phyloP scores from a whole-genome alignment of 805 yeast species.

The Metahyphopichia silvanorum region DNA sequence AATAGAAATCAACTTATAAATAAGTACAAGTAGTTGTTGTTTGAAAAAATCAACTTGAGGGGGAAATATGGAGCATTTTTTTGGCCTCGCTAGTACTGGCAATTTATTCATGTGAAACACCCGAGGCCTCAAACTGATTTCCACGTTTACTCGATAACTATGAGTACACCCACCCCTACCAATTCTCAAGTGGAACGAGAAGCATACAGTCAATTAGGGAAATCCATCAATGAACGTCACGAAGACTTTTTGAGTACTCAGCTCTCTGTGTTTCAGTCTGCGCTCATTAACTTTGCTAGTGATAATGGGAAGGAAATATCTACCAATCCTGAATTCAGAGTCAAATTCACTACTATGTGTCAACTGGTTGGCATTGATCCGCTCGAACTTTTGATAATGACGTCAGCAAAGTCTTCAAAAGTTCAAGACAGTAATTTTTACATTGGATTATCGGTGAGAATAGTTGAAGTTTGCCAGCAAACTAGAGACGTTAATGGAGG shows the following conservation, averaged over 20 bases:
- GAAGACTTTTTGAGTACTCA: constrained; percentile 65
- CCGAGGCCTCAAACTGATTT: not conserved
- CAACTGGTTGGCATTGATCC: constrained; percentile 84
- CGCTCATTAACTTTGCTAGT: constrained; percentile 69
- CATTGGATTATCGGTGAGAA: constrained; percentile 65
- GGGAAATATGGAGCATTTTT: too few relatives aligned
- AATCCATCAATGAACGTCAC: constrained; percentile 48
- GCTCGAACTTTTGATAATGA: constrained; percentile 35
- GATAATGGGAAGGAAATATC: constrained; percentile 69
- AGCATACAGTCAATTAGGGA: constrained; percentile 50
- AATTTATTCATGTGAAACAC: not conserved
- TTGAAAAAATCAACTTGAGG: too few relatives aligned
- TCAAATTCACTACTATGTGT: constrained; percentile 75
- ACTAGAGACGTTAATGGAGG: constrained; percentile 83
- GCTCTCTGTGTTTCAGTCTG: constrained; percentile 70
- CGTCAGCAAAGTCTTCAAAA: constrained; percentile 28
- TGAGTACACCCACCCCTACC: too few relatives aligned
- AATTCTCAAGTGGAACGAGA: constrained; percentile 22
- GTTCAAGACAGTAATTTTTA: constrained; percentile 49
- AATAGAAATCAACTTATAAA: too few relatives aligned
- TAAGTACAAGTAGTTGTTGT: too few relatives aligned
- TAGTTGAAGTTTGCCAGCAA: constrained; percentile 71
- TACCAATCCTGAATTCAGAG: constrained; percentile 60
- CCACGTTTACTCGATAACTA: not conserved
- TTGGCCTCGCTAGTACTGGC: not conserved